Evolutionary conservation across 2,329 filamentous ascomycete species (phyloP), one percentile per base, ranked within the genome.

Genomic region (Escovopsis sp.): DNA sequence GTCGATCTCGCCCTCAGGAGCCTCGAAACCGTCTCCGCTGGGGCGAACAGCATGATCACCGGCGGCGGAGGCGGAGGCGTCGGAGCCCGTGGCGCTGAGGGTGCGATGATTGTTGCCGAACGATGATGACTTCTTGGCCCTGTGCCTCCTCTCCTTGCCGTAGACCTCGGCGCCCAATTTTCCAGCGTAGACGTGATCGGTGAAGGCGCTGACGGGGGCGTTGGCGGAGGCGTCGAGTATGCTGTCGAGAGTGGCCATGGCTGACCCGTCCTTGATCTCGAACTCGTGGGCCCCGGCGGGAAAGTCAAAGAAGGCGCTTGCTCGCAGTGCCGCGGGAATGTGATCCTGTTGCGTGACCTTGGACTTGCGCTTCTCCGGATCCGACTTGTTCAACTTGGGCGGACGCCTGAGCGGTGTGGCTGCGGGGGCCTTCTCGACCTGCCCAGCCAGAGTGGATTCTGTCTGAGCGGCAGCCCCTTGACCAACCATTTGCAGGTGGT

Each of bases 181-280:
- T 4, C 87, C 87, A 26, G 80, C 83, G 55, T 84, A 87, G 1
- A 81, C 76, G 58, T 95, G 87, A 54, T 95, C 86, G 0, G 84
- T 94, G 53, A 96, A 96, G 26, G 88, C 89, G 50, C 72, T 85
- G 28, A 94, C 87, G 1, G 91, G 91, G 0, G 91, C 89, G 46
- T 73, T 75, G 3, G 85, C 84, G 3, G 89, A 91, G 7, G 89
- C 91, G 56, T 94, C 83, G 12, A 98, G 72, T 42, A 98, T 93
- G 57, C 79, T 88, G 50, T 98, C 88, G 7, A 98, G 72, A 0
- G 89, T 94, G 36, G 77, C 81, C 56, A 87, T 85, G 10, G 89
- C 88, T 26, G 91, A 96, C 15, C 85, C 82, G 45, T 84, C 79
- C 58, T 79, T 80, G 43, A 80, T 56, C 50, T 80, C 68, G 19